These are phyloP conservation scores for Leccinum rimulosum DNA, from an alignment of 768 basidiomycete genomes.

Conservation along the genomic window DNA sequence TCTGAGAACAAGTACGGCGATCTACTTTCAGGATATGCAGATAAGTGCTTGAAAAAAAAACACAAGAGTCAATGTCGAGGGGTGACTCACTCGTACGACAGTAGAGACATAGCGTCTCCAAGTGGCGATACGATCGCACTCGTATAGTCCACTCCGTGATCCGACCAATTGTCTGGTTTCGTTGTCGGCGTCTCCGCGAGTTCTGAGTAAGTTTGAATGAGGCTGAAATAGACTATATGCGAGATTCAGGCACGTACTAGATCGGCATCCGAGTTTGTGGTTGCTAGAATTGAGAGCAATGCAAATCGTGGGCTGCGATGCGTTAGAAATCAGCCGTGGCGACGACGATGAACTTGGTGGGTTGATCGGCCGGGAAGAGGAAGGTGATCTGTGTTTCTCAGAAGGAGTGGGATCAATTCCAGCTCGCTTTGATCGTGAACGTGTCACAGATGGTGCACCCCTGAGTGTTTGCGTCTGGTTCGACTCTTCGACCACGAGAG, in stretches of 20 bases:
- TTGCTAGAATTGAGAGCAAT: constrained; percentile 9
- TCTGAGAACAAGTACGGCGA: neutral
- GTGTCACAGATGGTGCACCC: constrained; percentile 2
- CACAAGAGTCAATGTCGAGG: too few relatives aligned
- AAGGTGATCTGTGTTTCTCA: neutral
- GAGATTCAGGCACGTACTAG: constrained; percentile 1
- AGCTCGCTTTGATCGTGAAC: too few relatives aligned
- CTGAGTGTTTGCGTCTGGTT: neutral
- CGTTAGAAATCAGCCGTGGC: neutral
- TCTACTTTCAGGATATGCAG: too few relatives aligned
- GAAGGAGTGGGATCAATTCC: neutral
- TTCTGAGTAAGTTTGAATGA: neutral
- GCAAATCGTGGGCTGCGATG: neutral
- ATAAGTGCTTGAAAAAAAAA: too few relatives aligned
- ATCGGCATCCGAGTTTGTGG: constrained; percentile 13
- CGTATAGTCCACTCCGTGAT: too few relatives aligned
- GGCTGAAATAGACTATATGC: too few relatives aligned
- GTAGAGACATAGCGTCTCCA: too few relatives aligned
- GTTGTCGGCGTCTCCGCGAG: neutral
- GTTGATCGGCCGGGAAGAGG: neutral
- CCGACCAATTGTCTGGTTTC: constrained; percentile 14
- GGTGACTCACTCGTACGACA: too few relatives aligned
- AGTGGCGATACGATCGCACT: too few relatives aligned
- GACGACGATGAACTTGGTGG: neutral
- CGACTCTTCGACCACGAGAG: neutral